phyloP scores from a whole-genome alignment of 805 yeast species.

The Candida vaughaniae region DNA sequence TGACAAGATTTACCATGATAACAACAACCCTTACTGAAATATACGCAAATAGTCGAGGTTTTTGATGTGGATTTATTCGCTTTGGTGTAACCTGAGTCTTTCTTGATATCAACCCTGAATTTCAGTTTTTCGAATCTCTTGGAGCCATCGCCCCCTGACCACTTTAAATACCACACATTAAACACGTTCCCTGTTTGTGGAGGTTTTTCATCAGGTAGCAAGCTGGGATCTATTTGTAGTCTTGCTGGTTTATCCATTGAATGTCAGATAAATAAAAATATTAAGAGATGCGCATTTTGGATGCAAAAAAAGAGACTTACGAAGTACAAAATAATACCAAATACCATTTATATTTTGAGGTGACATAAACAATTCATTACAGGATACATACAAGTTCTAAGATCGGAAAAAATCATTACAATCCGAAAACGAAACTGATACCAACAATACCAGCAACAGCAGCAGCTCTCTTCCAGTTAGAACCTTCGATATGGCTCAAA shows the following conservation, averaged over 20 bases:
- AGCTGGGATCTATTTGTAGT: constrained; percentile 65
- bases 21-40: constrained; percentile 89
- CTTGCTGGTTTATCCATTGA: constrained; percentile 52
- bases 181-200: constrained; percentile 78
- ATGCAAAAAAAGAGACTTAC: too few species aligned
- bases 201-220: constrained; percentile 60
- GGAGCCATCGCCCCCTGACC: constrained; percentile 75
- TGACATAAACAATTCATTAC: too few species aligned
- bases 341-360: too few species aligned
- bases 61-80: constrained; percentile 48
- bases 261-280: too few species aligned
- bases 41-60: constrained; percentile 64
- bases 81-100: constrained; percentile 74
- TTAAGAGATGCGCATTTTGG: too few species aligned
- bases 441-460: constrained; percentile 38
- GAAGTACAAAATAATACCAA: too few species aligned
- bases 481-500: constrained; percentile 17
- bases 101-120: constrained; percentile 54
- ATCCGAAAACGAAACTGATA: constrained; percentile 31
- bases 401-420: too few species aligned
- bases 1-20: constrained; percentile 73
- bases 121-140: constrained; percentile 51
- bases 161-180: constrained; percentile 85
- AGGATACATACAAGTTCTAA: too few species aligned
- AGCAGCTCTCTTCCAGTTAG: constrained; percentile 38